Base-by-base conservation (phyloP, 805 yeast genomes). In the Saccharomycopsis selenospora region DNA sequence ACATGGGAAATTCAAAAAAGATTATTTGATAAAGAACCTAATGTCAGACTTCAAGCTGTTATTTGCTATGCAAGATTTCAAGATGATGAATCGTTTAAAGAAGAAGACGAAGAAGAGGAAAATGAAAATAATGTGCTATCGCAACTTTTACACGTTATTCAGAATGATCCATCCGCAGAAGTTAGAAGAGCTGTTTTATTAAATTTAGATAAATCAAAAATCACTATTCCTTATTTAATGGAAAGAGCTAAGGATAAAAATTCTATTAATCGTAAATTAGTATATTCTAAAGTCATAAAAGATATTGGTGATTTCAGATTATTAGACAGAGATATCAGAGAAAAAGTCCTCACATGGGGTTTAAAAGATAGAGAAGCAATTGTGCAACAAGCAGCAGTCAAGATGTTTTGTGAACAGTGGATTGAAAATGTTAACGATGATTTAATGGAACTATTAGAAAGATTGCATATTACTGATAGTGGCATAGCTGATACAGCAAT, bases 221-320 rank as follows among this genome's bases (percentile, higher is more conserved):
- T 58, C 1, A 82, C 89, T 0, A 66, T 77, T 17, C 78, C 82
- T 1, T 72, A 69, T 48, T 66, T 88, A 1, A 66, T 89, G 29
- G 93, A 83, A 59, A 73, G 97, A 50, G 95, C 95, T 0, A 73
- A 95, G 49, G 99, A 91, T 63, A 70, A 70, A 2, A 85, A 85
- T 60, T 65, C 82, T 0, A 69, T 77, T 17, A 89, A 84, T 58
- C 72, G 99, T 64, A 72, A 88, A 56, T 61, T 82, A 20, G 78
- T 91, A 0, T 91, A 76, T 62, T 71, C 90, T 1, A 73, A 84
- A 51, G 69, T 85, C 2, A 64, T 88, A 46, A 80, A 80, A 50
- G 82, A 79, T 26, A 67, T 88, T 56, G 85, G 84, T 3, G 84
- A 78, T 53, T 76, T 82, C 54, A 67, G 80, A 30, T 59, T 67